phyloP scores from a whole-genome alignment of 2,329 filamentous ascomycete genomes.

The Colletotrichum plurivorum region DNA sequence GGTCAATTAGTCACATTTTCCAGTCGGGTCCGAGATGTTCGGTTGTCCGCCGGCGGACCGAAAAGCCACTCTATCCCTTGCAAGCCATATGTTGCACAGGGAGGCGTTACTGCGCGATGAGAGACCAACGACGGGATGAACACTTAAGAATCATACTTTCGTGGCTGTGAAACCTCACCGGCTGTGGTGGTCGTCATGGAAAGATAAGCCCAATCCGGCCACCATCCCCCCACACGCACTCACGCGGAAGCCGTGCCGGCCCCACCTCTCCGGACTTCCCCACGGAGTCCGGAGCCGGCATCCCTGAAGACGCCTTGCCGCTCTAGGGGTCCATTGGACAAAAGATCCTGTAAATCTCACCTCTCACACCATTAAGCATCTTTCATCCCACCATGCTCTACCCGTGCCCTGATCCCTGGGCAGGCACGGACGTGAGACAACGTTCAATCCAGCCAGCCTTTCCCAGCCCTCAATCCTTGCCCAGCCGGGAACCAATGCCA shows the following conservation, averaged over 20 bases:
- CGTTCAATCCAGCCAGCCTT: no score
- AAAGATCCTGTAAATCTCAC: no score
- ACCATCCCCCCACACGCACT: background rate
- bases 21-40: background rate
- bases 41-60: background rate
- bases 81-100: background rate
- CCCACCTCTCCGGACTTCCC: constrained; percentile 13
- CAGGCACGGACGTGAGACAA: no score
- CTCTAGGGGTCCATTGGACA: no score
- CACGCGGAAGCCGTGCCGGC: background rate
- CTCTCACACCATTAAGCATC: no score
- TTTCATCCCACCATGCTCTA: no score
- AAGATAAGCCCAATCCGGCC: background rate
- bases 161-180: background rate
- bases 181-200: background rate
- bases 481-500: background rate
- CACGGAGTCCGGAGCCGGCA: constrained; percentile 5
- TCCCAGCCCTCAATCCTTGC: background rate
- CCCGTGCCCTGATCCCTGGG: no score
- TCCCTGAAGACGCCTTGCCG: background rate
- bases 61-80: background rate
- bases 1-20: background rate
- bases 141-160: background rate
- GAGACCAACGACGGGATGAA: background rate
- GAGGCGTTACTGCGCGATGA: background rate